Evolutionary conservation across 306 rosid species (phyloP).

Genomic region (Elaeagnus macrophylla): DNA sequence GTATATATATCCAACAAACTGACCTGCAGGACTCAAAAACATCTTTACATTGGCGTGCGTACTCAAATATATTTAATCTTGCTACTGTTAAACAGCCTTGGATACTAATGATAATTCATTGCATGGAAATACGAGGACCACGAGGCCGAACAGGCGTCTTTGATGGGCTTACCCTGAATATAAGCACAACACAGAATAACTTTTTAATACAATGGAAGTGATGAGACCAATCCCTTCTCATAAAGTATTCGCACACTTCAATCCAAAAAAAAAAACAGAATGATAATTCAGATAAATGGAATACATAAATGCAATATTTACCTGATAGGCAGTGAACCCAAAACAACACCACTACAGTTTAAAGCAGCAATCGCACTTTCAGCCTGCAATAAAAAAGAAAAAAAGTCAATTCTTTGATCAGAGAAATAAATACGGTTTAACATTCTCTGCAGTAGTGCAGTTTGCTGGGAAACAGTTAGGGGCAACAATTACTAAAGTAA

Average conservation of each 20-base stretch:
- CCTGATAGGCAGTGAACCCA: conserved; percentile 97
- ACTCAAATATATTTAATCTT: conserved; percentile 1
- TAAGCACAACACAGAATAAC: not conserved
- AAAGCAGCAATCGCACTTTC: conserved; percentile 50
- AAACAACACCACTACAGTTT: conserved; percentile 49
- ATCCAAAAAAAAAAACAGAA: too few species aligned
- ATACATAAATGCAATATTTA: conserved; percentile 26
- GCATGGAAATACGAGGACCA: conserved; percentile 28
- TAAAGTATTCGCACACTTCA: not conserved
- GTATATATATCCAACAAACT: conserved; percentile 12
- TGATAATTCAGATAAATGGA: not conserved
- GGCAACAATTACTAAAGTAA: too few species aligned
- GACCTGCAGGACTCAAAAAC: conserved; percentile 21
- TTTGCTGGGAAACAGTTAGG: too few species aligned
- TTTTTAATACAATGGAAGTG: not conserved
- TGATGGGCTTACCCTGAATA: conserved; percentile 32
- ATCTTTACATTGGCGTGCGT: conserved; percentile 24
- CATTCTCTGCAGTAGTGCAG: too few species aligned
- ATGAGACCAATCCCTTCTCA: not conserved
- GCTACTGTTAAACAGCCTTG: conserved; percentile 14
- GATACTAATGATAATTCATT: conserved; percentile 9
- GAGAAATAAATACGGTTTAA: too few species aligned
- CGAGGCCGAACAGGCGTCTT: conserved; percentile 36
- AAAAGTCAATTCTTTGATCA: too few species aligned
- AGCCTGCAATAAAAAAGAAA: conserved; percentile 45